Evolutionary conservation across 1,284 basidiomycete genomes (phyloP).

Genomic region (Wallemia ichthyophaga): DNA sequence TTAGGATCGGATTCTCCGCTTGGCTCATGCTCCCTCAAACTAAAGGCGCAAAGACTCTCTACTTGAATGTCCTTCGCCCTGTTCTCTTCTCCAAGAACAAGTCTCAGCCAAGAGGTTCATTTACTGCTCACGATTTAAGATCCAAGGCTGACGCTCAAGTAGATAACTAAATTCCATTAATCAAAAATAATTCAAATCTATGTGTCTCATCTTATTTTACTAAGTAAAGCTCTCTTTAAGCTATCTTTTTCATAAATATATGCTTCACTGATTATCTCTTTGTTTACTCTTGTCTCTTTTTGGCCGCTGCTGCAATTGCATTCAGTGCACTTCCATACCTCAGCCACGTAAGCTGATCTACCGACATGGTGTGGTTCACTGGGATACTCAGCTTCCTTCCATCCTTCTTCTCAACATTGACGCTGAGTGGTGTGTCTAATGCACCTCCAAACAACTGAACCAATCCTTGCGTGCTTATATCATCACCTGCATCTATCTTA

Average conservation of each 20-base stretch:
- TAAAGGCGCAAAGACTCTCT: conserved; percentile 41
- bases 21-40: conserved; percentile 24
- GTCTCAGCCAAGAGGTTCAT: neutral
- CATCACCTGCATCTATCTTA: conserved; percentile 49
- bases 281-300: too few species aligned
- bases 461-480: conserved; percentile 26
- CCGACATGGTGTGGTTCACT: conserved; percentile 61
- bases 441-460: conserved; percentile 26
- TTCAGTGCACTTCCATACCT: conserved; percentile 63
- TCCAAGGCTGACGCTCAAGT: neutral
- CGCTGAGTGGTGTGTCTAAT: conserved; percentile 23
- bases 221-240: too few species aligned
- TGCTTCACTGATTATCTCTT: too few species aligned
- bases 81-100: conserved; percentile 16
- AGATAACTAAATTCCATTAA: neutral
- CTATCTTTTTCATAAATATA: too few species aligned
- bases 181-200: neutral
- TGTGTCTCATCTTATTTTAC: too few species aligned
- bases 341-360: conserved; percentile 65
- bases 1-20: conserved; percentile 27
- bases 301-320: conserved; percentile 5
- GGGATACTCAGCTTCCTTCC: conserved; percentile 35
- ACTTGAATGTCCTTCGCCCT: conserved; percentile 35
- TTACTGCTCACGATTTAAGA: neutral
- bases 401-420: conserved; percentile 34